Base-by-base conservation (phyloP, 2,329 filamentous ascomycete genomes). In the Aureobasidium sp. region DNA sequence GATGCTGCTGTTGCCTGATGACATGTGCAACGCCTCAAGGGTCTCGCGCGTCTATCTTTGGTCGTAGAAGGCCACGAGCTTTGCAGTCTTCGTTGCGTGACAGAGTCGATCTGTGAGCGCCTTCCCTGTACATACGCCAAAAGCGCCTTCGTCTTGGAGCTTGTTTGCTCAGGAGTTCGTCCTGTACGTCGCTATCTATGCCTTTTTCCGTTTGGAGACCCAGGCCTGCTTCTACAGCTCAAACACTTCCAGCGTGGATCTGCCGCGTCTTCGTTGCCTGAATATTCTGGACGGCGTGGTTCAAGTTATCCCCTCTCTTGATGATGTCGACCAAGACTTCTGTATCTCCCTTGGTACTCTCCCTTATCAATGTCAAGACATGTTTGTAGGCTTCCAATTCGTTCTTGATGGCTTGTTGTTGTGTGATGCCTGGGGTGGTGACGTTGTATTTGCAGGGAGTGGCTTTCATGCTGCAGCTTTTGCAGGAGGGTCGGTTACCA, bases 261-360 rank as follows among this genome's bases (percentile, higher is more conserved):
- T 31, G 25, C 27, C 17, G 45, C 27, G 45, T 31, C 17, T 3
- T 15, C 33, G n/a, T 29, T 31, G 9, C 9, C 8, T 47, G 45
- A 13, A 55, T 43, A 7, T 55, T 25, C 15, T 15, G 1, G 17
- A 57, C 40, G 27, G 53, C 53, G 7, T 57, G 27, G 8, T 27
- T 11, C 40, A 57, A 31, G 57, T n/a, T 73, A 60, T 57, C 66
- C 59, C 47, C 9, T 15, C 13, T 3, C 23, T 46, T 57, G 19
- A 57, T 33, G 6, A 47, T 35, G 19, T 17, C 29, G 21, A 57
- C 27, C 19, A 57, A 21, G 7, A 15, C 31, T 11, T 57, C 40
- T n/a, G 31, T 35, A 17, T 57, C 29, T 3, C 5, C 29, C 19
- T 5, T 7, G 9, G 19, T 31, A 21, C 54, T 21, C 15, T 37